A percentile compares a stretch with the other conserved stretches of the same genome.
These are phyloP conservation scores for Candida frijolesensis DNA, from an alignment of 1,139 yeast genomes.

Conservation along the genomic window DNA sequence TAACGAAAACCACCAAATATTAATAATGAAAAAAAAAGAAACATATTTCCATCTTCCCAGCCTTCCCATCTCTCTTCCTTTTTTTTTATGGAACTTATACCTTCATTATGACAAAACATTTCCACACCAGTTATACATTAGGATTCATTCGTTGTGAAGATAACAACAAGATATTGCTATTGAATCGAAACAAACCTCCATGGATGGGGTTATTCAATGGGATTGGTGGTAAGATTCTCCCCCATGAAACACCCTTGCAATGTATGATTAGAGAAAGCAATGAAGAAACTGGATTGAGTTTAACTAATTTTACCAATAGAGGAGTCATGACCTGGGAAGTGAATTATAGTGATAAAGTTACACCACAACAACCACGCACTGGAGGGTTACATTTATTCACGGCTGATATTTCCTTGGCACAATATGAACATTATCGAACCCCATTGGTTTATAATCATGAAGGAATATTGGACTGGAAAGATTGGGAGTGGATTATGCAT, in stretches of 20 bases:
- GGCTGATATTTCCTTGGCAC: constrained; percentile 33
- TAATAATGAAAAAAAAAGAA: no score
- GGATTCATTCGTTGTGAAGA: constrained; percentile 42
- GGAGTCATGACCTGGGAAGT: constrained; percentile 45
- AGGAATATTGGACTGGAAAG: constrained; percentile 52
- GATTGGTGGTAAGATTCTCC: constrained; percentile 50
- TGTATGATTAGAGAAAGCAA: constrained; percentile 46
- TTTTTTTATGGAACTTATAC: not conserved
- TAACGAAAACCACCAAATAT: no score
- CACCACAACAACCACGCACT: constrained; percentile 16
- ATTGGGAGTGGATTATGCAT: constrained; percentile 39
- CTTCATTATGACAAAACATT: constrained; percentile 1
- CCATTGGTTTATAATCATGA: constrained; percentile 34
- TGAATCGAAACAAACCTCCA: constrained; percentile 48
- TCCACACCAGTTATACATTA: constrained; percentile 30
- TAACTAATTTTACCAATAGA: constrained; percentile 30
- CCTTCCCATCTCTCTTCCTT: no score
- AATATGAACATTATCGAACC: constrained; percentile 27
- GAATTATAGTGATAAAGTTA: constrained; percentile 15
- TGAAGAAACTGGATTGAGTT: constrained; percentile 47
- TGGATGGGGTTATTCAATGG: constrained; percentile 60
- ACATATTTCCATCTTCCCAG: no score
- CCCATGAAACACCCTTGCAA: constrained; percentile 35
- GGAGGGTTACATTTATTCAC: constrained; percentile 49
- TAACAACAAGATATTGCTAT: constrained; percentile 33